These are phyloP conservation scores for Holtermannia corniformis DNA, from an alignment of 768 basidiomycete species.

Conservation along the genomic window DNA sequence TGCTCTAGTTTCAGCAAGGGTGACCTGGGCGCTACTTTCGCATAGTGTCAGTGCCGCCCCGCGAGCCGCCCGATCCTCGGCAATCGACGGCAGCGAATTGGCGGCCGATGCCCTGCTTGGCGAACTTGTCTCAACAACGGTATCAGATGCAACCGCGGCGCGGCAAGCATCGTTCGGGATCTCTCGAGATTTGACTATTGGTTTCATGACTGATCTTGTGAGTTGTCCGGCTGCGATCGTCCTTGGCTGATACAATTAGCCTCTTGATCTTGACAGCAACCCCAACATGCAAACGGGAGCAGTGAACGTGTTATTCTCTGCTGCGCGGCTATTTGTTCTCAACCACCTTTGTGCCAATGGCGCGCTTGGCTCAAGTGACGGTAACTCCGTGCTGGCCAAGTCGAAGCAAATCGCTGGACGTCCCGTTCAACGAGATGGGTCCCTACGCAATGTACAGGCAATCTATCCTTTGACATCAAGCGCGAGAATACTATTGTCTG, in stretches of 20 bases:
- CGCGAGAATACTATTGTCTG: background rate
- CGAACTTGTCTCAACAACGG: no score
- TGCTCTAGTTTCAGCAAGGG: no score
- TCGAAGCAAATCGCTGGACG: background rate
- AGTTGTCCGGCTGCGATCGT: background rate
- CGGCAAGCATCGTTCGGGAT: background rate
- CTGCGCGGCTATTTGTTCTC: slow-evolving; percentile 11
- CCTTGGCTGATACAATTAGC: slow-evolving; percentile 3
- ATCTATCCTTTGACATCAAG: background rate
- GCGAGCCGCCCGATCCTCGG: no score
- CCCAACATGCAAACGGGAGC: slow-evolving; percentile 4
- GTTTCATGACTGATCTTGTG: background rate
- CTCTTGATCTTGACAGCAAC: slow-evolving; percentile 17
- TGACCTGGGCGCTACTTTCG: no score
- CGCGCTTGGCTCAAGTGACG: background rate
- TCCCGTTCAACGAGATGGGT: background rate
- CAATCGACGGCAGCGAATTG: no score
- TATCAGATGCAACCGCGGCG: no score
- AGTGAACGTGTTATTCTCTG: slow-evolving; percentile 3
- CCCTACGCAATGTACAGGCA: background rate
- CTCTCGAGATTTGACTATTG: background rate
- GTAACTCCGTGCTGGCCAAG: background rate
- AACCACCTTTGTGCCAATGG: background rate
- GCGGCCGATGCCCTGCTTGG: no score
- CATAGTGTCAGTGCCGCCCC: no score